Evolutionary conservation across 1,139 yeast species (phyloP), one percentile per base, ranked within the genome.

Genomic region (Yamadazyma friedrichii): DNA sequence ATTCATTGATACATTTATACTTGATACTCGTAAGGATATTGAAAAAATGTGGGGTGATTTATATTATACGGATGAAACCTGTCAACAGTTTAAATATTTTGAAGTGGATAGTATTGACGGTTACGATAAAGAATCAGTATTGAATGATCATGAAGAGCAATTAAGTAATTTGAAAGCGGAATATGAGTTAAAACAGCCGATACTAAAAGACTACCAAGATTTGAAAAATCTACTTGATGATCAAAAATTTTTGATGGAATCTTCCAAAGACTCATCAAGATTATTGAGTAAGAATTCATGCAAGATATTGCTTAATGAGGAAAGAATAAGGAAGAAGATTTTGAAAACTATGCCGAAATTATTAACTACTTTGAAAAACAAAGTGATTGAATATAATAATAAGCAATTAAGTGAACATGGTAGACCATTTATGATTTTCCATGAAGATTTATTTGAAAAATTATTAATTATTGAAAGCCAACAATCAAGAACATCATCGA

Each of bases 241-340:
- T 52, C 84, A 84, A 49, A 56, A 61, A 4, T 78, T 78, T 39
- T 69, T 93, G 31, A 81, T 74, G 35, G 84, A 80, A 48, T 80
- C 94, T 4, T 77, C 87, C 1, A 84, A 81, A 52, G 95, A 93
- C 56, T 82, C 96, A 0, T 82, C 94, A 0, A 72, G 98, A 46
- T 68, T 91, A 33, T 65, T 86, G 39, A 78, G 86, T 46, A 79
- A 87, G 53, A 83, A 88, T 48, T 85, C 93, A 3, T 91, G 94
- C 50, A 82, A 82, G 46, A 83, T 89, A 22, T 65, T 91, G 42
- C 71, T 87, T 45, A 77, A 84, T 46, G 98, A 93, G 59, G 96
- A 89, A 54, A 83, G 77, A 54, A 70, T 81, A 33, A 70, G 97
- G 40, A 84, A 84, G 52, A 75, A 76, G 42, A 70, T 91, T 5